phyloP scores from a whole-genome alignment of 306 rosid genomes.

The Dalbergia cultrata region DNA sequence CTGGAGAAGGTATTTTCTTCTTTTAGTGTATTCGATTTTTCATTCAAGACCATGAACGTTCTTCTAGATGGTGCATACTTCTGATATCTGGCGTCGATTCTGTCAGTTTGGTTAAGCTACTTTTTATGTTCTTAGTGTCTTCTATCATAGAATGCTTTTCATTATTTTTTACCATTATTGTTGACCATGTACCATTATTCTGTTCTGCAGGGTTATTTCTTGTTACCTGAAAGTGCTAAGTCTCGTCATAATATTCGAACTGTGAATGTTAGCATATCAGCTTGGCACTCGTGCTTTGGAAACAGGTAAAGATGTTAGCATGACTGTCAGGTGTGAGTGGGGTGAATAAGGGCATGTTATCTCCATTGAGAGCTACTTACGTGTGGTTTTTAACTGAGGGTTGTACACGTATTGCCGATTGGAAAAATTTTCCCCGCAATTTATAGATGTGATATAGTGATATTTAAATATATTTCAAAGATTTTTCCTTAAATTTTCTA shows the following conservation, averaged over 20 bases:
- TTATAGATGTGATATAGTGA: slow-evolving; percentile 21
- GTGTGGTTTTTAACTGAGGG: slow-evolving; percentile 22
- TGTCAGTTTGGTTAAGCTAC: slow-evolving; percentile 42
- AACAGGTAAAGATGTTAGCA: slow-evolving; percentile 68
- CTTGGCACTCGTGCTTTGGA: slow-evolving; percentile 96
- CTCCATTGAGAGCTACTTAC: slow-evolving; percentile 16
- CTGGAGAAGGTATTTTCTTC: slow-evolving; percentile 81
- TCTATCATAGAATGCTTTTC: slow-evolving; percentile 35
- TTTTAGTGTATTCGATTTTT: slow-evolving; percentile 8
- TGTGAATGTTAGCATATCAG: slow-evolving; percentile 90
- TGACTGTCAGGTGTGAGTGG: slow-evolving; percentile 36
- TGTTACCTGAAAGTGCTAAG: slow-evolving; percentile 93
- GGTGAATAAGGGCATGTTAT: slow-evolving; percentile 21
- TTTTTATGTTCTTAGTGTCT: neutral
- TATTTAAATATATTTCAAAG: slow-evolving; percentile 14
- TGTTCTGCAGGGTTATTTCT: slow-evolving; percentile 84
- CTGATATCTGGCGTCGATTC: slow-evolving; percentile 31
- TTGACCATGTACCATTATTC: slow-evolving; percentile 33
- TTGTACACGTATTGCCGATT: slow-evolving; percentile 32
- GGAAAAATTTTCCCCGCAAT: slow-evolving; percentile 36
- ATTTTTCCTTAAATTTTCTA: slow-evolving; percentile 18
- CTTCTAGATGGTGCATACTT: slow-evolving; percentile 15
- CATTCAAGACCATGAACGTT: slow-evolving; percentile 10
- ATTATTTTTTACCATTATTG: slow-evolving; percentile 33
- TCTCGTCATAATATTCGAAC: slow-evolving; percentile 85